Evolutionary conservation across 768 basidiomycete species (phyloP), one percentile per base, ranked within the genome.

Genomic region (Boletus sp.): DNA sequence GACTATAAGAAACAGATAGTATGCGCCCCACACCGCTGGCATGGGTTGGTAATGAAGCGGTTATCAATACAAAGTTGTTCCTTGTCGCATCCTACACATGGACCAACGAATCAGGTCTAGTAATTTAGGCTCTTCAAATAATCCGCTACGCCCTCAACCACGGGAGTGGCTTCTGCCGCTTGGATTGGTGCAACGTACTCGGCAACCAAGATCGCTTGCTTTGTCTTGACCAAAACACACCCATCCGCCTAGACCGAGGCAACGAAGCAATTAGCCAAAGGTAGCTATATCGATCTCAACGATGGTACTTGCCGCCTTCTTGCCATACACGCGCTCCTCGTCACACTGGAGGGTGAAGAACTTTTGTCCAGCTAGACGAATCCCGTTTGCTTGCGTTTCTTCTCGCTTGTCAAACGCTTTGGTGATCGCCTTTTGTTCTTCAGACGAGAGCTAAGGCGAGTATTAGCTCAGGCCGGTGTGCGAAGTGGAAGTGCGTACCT

Each of bases 171-270:
- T 69, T 95, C 94, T 15, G 75, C 64, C 2, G 84, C 86, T 68
- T 89, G 87, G 40, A 70, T 67, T 0, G 92, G 92, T 6, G 78
- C 75, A 0, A 57, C 57, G 72, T 96, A 98, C 67, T 87, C 86
- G 6, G 84, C 83, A 20, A 97, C 85, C 51, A 98, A 77, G 54
- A 96, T 76, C n/a, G 91, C 92, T 66, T 90, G 88, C 58, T 80
- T 87, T 17, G 92, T 95, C 78, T 89, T 90, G 47, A 90, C 85
- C 56, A 94, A 65, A 32, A 82, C 64, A 37, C 78, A 83, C 1
- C 95, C 94, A 69, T 91, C 84, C 20, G 78, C 80, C 93, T 95
- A 66, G 5, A 24, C 35, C 2, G 14, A 32, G 8, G 17, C 17
- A 33, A 29, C 2, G 39, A 32, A 15, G 15, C n/a, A 5, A 46